phyloP scores from a whole-genome alignment of 805 yeast genomes.

The Candida hungchunana region DNA sequence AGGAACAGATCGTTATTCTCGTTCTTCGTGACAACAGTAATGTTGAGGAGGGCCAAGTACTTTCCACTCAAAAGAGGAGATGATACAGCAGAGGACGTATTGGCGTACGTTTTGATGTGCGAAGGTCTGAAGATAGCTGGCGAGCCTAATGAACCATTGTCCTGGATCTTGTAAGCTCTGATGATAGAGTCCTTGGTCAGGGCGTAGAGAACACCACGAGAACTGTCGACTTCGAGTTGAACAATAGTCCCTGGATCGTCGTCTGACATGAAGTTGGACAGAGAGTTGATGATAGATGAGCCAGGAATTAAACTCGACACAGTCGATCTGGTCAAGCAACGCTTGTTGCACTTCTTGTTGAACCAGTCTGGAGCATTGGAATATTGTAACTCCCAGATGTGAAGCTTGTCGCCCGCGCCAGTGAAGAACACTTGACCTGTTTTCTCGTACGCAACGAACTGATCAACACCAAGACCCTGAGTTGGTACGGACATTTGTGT shows the following conservation, averaged over 20 bases:
- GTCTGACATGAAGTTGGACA: conserved; percentile 28
- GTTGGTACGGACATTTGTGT: conserved; percentile 79
- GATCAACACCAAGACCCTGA: conserved; percentile 70
- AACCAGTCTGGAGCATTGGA: conserved; percentile 84
- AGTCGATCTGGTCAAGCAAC: conserved; percentile 72
- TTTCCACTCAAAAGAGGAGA: conserved; percentile 55
- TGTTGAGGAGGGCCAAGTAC: conserved; percentile 54
- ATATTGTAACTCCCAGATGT: conserved; percentile 86
- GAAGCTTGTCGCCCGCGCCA: conserved; percentile 71
- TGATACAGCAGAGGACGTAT: conserved; percentile 42
- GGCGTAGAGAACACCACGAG: conserved; percentile 74
- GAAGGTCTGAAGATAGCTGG: conserved; percentile 35
- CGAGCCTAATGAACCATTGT: conserved; percentile 37
- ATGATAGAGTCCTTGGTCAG: conserved; percentile 79
- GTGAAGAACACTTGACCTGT: conserved; percentile 82
- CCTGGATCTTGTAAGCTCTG: conserved; percentile 63
- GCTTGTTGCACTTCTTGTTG: conserved; percentile 74
- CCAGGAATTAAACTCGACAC: conserved; percentile 48
- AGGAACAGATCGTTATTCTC: conserved; percentile 70
- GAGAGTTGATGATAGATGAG: conserved; percentile 31
- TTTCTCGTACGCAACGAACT: conserved; percentile 51
- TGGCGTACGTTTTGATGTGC: conserved; percentile 35
- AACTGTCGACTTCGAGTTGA: conserved; percentile 71
- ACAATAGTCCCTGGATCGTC: conserved; percentile 47
- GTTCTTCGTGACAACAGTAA: conserved; percentile 52